Percentiles rank a stretch among this genome's conserved stretches.
Conservation (phyloP, 2,329 filamentous ascomycete species). For the Didymella sp. region DNA sequence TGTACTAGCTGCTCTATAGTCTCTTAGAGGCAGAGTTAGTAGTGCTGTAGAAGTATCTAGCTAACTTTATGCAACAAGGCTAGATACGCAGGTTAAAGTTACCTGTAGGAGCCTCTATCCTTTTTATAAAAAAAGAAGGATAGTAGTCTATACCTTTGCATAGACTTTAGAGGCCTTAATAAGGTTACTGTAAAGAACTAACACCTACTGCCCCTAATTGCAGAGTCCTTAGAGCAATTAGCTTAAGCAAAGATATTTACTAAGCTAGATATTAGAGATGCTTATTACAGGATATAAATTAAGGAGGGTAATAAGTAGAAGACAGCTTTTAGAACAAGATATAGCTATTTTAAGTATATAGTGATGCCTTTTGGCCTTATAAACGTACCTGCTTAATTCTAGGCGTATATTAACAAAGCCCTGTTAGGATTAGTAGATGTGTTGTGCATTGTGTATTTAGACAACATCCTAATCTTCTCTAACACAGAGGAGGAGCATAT, state of each 20-base stretch:
- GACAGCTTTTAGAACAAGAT: not conserved
- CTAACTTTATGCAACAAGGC: not conserved
- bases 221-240: not conserved
- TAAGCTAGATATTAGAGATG: not conserved
- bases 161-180: not conserved
- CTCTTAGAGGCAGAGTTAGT: not conserved
- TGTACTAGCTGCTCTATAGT: not conserved
- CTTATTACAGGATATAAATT: not conserved
- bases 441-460: not conserved
- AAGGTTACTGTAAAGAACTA: not conserved
- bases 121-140: not conserved
- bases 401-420: not conserved
- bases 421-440: not conserved
- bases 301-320: not conserved
- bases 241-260: not conserved
- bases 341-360: not conserved
- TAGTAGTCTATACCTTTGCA: not conserved
- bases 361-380: not conserved
- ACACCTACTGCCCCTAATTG: not conserved
- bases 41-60: not conserved
- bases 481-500: not conserved
- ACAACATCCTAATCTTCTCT: not conserved
- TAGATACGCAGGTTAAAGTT: not conserved
- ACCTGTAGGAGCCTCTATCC: not conserved
- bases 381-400: not conserved